Evolutionary conservation across 345 rosid genomes (phyloP), one percentile per base, ranked within the genome.

Genomic region (Aurinia saxatilis): DNA sequence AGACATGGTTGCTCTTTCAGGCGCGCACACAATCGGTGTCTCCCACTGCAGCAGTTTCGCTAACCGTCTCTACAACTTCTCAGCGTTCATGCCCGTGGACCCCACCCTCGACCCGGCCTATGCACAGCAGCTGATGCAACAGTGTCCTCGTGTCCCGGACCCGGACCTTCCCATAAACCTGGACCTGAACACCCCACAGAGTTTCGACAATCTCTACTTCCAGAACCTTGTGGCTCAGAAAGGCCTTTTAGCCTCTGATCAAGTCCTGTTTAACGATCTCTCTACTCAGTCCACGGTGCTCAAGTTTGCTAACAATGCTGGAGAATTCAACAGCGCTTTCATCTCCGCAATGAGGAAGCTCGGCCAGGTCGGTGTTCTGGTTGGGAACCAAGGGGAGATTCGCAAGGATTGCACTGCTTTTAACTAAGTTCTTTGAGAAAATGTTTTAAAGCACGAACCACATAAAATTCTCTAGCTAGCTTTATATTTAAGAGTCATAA

Each of bases 1-100:
- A 11, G 97, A 93, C 54, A 82, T 87, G 99, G 77, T 93, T 47
- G 96, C 97, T 9, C 88, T 93, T 23, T 93, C 76, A 5, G 99
- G 96, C n/a, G 91, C 87, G 8, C 99, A 93, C 57, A 90, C 97
- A 0, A 5, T 93, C 3, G 97, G 97, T 39, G 90, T 87, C 78
- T 87, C 97, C 40, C 96, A 90, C 55, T 93, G 95, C 74, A 8
- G 40, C 54, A 85, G 88, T 45, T 84, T 93, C 3, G 73, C 85
- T 1, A 63, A 81, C 40, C 85, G 97, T 10, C 50, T 90, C 62
- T 77, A 93, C 74, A 75, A 81, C 0, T 88, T 76, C 78, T 81
- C 96, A 15, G 5, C 75, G 8, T 55, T 85, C 1, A 75, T 76
- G 47, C 47, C 78, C 0, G 68, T 90, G 0, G 97, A 93, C 46